Percentiles rank a stretch among this genome's conserved stretches.
phyloP scores from a whole-genome alignment of 1,284 basidiomycete species.

The Boletellus deceptivus region DNA sequence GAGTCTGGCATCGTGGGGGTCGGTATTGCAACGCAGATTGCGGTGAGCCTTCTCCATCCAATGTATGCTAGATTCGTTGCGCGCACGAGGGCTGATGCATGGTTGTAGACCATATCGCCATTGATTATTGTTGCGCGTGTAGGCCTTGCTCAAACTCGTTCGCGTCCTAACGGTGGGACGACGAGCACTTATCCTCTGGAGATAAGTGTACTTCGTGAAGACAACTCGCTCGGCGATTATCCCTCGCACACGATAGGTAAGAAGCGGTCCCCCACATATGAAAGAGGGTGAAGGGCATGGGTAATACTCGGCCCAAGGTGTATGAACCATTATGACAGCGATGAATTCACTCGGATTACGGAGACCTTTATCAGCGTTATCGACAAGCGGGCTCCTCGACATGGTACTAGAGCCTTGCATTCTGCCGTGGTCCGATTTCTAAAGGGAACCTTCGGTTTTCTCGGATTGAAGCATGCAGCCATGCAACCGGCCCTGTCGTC shows the following conservation, averaged over 20 bases:
- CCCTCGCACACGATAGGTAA: constrained; percentile 1
- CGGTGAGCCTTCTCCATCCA: constrained; percentile 7
- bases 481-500: no score
- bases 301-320: no score
- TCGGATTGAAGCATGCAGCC: no score
- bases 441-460: no score
- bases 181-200: constrained; percentile 4
- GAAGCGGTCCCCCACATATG: no score
- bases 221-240: not conserved
- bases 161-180: not conserved
- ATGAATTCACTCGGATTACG: no score
- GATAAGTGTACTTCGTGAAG: constrained; percentile 5
- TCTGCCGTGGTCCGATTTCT: no score
- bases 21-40: constrained; percentile 19
- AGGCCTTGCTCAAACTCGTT: constrained; percentile 7
- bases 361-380: no score
- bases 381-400: no score
- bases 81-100: not conserved
- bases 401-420: no score
- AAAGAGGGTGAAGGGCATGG: no score
- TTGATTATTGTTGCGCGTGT: constrained; percentile 21
- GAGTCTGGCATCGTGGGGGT: constrained; percentile 13
- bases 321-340: no score
- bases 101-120: constrained; percentile 16
- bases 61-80: not conserved